Base-by-base conservation (phyloP, 768 basidiomycete genomes). In the Cyathus striatus region DNA sequence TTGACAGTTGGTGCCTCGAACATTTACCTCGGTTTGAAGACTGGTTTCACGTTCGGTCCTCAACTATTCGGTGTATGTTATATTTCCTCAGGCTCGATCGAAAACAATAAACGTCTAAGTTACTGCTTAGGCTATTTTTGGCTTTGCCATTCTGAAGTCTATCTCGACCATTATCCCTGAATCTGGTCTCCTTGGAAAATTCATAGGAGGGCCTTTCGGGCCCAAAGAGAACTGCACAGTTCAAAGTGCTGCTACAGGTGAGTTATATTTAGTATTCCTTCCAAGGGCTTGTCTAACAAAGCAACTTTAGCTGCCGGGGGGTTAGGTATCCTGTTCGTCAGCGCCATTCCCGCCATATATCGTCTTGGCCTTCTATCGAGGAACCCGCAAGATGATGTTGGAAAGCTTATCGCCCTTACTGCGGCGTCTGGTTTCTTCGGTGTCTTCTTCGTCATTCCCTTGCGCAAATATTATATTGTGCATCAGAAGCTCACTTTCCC, bases 151-250 rank as follows among this genome's bases (percentile, higher is more conserved):
- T 48, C 60, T 82, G 42, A 79, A 82, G 48, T 71, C 78, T 1
- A 41, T 81, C 20, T 74, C 76, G 16, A 75, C 60, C 41, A 58
- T 70, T 5, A 46, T 76, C 20, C 77, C 77, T 1, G 67, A 70
- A 47, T 66, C 65, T 26, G 73, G 72, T 21, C 39, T 74, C 6
- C 37, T 78, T 5, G 67, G 72, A 2, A 58, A 60, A 22, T 53
- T 73, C 34, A 59, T 78, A 17, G 76, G 78, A 12, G 83, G 79
- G 12, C 63, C 71, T 47, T 80, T 81, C 56, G 76, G 77, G 21
- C 80, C 79, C 10, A 82, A 82, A 58, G 81, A 84, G 58, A 81
- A 83, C 53, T 78, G 78, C 58, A 79, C 76, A 3, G 75, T 78
- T 20, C 78, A 80, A 58, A 72, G 73, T 49, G 74, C 76, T 42